Percentiles rank a stretch among this genome's conserved stretches.
phyloP scores from a whole-genome alignment of 495 filamentous ascomycete species.

The Penicillium daleae region DNA sequence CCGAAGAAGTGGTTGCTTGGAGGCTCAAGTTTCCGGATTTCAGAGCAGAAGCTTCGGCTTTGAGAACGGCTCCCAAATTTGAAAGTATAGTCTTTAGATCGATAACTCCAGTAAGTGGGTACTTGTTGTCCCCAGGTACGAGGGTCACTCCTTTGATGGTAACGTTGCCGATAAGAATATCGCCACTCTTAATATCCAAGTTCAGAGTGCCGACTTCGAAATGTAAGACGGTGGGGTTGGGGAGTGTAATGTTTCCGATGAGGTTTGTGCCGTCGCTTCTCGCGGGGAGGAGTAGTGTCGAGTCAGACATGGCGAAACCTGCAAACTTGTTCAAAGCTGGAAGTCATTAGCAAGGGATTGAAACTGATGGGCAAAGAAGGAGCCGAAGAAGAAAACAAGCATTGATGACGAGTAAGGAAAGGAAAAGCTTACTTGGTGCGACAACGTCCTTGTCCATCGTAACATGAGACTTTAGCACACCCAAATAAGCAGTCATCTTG shows the following conservation, averaged over 20 bases:
- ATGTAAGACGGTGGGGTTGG: slow-evolving; percentile 40
- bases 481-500: slow-evolving; percentile 35
- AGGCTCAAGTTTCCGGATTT: slow-evolving; percentile 36
- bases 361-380: not conserved
- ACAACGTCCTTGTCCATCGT: slow-evolving; percentile 39
- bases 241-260: slow-evolving; percentile 42
- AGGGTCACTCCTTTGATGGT: slow-evolving; percentile 60
- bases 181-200: slow-evolving; percentile 37
- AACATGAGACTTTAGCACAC: slow-evolving; percentile 36
- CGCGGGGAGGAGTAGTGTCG: slow-evolving; percentile 31
- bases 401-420: not conserved
- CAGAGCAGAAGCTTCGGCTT: slow-evolving; percentile 30
- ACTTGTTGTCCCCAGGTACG: slow-evolving; percentile 60
- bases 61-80: slow-evolving; percentile 33
- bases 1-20: slow-evolving; percentile 31
- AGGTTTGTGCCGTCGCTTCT: slow-evolving; percentile 39
- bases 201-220: slow-evolving; percentile 40
- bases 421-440: slow-evolving; percentile 30
- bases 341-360: slow-evolving; percentile 1
- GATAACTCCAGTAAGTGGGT: slow-evolving; percentile 48
- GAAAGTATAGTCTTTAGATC: slow-evolving; percentile 34
- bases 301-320: slow-evolving; percentile 36
- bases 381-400: not conserved
- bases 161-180: slow-evolving; percentile 53
- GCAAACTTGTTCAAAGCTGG: slow-evolving; percentile 32